Evolutionary conservation across 495 filamentous ascomycete genomes (phyloP).

Genomic region (Parachaetomium inaequale): DNA sequence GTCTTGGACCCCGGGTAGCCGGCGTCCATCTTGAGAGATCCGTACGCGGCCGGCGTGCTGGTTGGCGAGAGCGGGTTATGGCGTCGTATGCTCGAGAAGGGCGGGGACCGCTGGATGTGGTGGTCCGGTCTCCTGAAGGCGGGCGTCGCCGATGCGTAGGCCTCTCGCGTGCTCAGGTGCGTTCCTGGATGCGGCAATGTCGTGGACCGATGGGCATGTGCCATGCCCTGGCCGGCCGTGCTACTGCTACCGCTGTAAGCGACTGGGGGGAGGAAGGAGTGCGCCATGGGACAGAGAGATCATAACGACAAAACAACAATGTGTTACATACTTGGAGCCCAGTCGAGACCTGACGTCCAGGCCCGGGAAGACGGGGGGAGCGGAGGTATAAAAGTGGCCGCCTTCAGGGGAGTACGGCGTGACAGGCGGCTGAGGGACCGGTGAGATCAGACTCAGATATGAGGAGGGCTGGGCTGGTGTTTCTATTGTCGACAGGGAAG

Average conservation of each 20-base stretch:
- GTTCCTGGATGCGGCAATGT: conserved; percentile 47
- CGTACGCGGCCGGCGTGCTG: conserved; percentile 42
- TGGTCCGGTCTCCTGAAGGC: conserved; percentile 49
- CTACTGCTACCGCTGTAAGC: conserved; percentile 46
- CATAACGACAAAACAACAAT: conserved; percentile 14
- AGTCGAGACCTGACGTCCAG: conserved; percentile 51
- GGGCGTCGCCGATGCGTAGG: conserved; percentile 48
- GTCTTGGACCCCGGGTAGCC: conserved; percentile 37
- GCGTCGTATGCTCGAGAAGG: conserved; percentile 46
- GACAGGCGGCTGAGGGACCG: conserved; percentile 42
- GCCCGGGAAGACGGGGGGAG: conserved; percentile 42
- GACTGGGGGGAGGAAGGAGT: conserved; percentile 26
- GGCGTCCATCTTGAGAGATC: conserved; percentile 48
- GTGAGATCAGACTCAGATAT: conserved; percentile 44
- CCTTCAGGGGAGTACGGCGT: conserved; percentile 46
- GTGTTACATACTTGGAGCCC: conserved; percentile 48
- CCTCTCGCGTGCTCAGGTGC: conserved; percentile 47
- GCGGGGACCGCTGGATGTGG: conserved; percentile 46
- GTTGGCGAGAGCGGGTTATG: conserved; percentile 50
- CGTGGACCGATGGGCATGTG: conserved; percentile 52
- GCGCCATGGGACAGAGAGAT: conserved; percentile 28
- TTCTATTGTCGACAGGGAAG: conserved; percentile 46
- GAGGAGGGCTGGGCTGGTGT: conserved; percentile 44
- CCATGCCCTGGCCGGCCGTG: conserved; percentile 51
- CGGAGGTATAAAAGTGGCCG: conserved; percentile 41